A percentile compares a stretch with the other conserved stretches of the same genome.
phyloP scores from a whole-genome alignment of 257 asterid species.

The Gentiana straminea region DNA sequence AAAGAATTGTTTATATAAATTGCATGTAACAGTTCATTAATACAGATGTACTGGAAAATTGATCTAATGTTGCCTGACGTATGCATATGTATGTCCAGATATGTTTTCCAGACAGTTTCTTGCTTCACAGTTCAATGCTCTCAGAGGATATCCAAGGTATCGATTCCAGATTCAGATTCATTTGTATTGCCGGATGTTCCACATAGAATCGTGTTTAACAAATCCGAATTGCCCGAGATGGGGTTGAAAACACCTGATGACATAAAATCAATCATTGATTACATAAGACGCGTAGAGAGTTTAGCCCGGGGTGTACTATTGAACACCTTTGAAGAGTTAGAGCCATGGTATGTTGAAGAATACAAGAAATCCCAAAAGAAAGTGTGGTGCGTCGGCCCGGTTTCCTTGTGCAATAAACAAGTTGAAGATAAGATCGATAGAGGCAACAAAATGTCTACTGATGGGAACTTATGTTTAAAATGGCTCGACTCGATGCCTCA shows the following conservation, averaged over 20 bases:
- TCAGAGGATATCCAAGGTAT: constrained; percentile 2
- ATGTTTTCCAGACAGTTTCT: constrained; percentile 43
- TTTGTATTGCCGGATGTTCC: constrained; percentile 34
- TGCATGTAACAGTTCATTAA: no score
- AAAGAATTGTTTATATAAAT: no score
- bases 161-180: constrained; percentile 13
- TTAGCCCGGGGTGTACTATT: constrained; percentile 28
- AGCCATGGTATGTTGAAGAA: constrained; percentile 33
- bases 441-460: constrained; percentile 26
- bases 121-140: constrained; percentile 43
- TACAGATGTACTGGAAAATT: no score
- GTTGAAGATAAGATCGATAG: constrained; percentile 19
- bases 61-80: no score
- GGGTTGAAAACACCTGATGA: constrained; percentile 4
- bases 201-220: constrained; percentile 29
- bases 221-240: constrained; percentile 23
- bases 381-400: constrained; percentile 54
- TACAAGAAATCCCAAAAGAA: constrained; percentile 17
- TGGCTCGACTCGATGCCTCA: constrained; percentile 31
- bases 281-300: constrained; percentile 10
- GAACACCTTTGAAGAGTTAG: constrained; percentile 45
- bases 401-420: constrained; percentile 20
- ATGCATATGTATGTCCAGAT: background rate
- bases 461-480: constrained; percentile 10
- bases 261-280: constrained; percentile 11